Base-by-base conservation (phyloP, 1,284 basidiomycete species). In the Pseudozyma hubeiensis region DNA sequence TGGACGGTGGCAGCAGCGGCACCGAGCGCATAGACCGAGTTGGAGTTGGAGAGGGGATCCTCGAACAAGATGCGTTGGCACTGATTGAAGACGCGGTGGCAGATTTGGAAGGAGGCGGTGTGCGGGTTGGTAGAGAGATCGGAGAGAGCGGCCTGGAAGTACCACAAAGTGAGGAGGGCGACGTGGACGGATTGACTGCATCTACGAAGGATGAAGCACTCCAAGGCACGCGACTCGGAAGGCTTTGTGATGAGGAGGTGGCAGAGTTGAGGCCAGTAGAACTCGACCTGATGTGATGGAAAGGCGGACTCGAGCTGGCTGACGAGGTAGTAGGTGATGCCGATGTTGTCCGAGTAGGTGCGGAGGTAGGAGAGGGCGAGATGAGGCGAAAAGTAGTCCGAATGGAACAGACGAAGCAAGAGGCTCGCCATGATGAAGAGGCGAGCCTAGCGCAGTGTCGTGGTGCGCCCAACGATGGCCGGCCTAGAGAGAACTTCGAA, bases 51-150 rank as follows among this genome's bases (percentile, higher is more conserved):
- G 39, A 80, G 72, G 2, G 81, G 88, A 85, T 98, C 93, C 64
- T 92, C 90, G 84, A 97, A 99, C 80, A 99, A 95, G 84, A 98
- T 94, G 86, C 95, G 92, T 86, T 99, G 96, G 83, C 95, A 97
- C 84, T 90, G 89, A 83, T 94, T 93, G 70, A 97, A 88, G 51
- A 95, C 90, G 64, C 97, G 90, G 85, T 95, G 93, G 86, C 97
- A 99, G 72, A 97, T 91, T 62, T 90, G 87, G 85, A 99, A 98
- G 0, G 94, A 92, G 30, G 88, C 89, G 1, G 94, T 91, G 64
- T 90, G 89, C 46, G 85, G 85, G 9, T 90, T 61, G 16, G 53
- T 44, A 4, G 79, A 72, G 43, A 83, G 74, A 54, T 84, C 82
- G 31, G 70, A 73, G 34, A 82, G 80, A 13, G 81, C 70, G 2